These are phyloP conservation scores for Hortiboletus rubellus DNA, from an alignment of 1,284 basidiomycete genomes.

Conservation along the genomic window DNA sequence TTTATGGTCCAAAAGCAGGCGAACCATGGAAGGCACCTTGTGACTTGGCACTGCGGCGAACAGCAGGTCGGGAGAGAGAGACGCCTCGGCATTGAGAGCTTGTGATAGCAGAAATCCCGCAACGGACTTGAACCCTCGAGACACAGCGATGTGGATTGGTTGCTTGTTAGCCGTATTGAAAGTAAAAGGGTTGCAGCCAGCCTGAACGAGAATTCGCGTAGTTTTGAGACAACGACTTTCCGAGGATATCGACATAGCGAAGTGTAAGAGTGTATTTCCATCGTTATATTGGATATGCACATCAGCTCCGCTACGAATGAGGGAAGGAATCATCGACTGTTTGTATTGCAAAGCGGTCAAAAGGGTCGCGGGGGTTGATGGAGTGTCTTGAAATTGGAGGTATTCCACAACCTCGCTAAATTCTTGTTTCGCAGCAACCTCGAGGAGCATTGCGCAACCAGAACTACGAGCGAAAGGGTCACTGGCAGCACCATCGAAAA, in stretches of 20 bases:
- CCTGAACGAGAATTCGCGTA: neutral
- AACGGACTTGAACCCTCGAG: neutral
- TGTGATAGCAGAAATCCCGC: slow-evolving; percentile 1
- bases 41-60: neutral
- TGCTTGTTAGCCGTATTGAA: neutral
- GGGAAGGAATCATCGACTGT: neutral
- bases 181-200: neutral
- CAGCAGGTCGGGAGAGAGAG: neutral
- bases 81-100: too few species aligned
- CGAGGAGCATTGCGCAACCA: neutral
- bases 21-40: neutral
- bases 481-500: neutral
- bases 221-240: neutral
- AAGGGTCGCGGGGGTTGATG: neutral
- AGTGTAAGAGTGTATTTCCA: slow-evolving; percentile 1
- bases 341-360: neutral
- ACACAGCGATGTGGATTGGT: neutral
- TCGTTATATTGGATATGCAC: neutral
- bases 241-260: neutral
- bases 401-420: neutral
- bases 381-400: neutral
- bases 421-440: neutral
- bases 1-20: neutral
- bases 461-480: neutral
- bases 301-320: neutral